phyloP scores from a whole-genome alignment of 2,329 filamentous ascomycete species.

The Scopulariopsis brevicaulis region DNA sequence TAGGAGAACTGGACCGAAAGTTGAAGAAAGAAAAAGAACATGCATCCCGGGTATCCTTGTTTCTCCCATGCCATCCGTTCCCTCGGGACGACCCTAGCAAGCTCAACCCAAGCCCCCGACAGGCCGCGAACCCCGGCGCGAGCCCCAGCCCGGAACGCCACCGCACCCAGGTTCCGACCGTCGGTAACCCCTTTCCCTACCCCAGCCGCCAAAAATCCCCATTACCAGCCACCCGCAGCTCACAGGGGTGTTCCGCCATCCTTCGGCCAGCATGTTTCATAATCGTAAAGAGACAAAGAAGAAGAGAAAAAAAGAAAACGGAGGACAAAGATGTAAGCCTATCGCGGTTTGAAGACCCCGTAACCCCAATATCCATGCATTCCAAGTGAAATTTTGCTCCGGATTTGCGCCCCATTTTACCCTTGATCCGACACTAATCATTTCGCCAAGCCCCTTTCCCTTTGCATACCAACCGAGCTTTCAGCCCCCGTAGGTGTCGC shows the following conservation, averaged over 20 bases:
- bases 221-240: too few species aligned
- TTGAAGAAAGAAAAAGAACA: slow-evolving; percentile 2
- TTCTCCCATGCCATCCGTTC: background rate
- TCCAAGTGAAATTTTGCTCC: background rate
- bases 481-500: background rate
- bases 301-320: slow-evolving; percentile 9
- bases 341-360: background rate
- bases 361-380: slow-evolving; percentile 4
- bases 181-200: too few species aligned
- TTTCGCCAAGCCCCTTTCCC: background rate
- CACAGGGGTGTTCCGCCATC: too few species aligned
- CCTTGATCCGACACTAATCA: background rate
- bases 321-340: background rate
- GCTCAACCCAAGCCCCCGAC: too few species aligned
- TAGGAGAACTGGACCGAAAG: background rate
- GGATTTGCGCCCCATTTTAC: background rate
- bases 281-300: slow-evolving; percentile 7
- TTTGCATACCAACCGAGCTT: background rate
- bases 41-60: background rate
- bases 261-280: background rate
- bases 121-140: too few species aligned
- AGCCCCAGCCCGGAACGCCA: too few species aligned
- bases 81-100: background rate
- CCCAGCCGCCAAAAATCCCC: too few species aligned
- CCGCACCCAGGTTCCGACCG: too few species aligned